Evolutionary conservation across 2,329 filamentous ascomycete species (phyloP), one percentile per base, ranked within the genome.

Genomic region (Xylariomycetidae sp.): DNA sequence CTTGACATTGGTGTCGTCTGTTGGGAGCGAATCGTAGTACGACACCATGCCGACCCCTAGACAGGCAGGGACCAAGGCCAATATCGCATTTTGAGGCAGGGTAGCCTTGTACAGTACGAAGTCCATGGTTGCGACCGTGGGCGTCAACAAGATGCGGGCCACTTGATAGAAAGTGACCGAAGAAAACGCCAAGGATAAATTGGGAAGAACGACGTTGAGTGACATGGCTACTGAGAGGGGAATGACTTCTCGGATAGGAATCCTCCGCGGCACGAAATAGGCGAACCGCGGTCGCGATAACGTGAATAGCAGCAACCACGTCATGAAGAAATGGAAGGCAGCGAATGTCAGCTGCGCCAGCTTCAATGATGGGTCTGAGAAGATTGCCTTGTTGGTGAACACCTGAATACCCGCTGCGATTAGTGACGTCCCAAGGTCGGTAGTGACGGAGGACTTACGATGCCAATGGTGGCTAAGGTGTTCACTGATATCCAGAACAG

Each of bases 121-220:
- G 56, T 83, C 82, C 65, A 84, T 74, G 12, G 74, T 54, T 4
- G 77, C 79, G 14, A 82, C 77, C 26, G 67, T 69, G 3, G 80
- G 80, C 1, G 79, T 83, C 18, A 83, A 67, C 10, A 83, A 63
- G 38, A 83, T 79, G 16, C 79, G 72, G 4, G 76, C 77, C 30
- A 83, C 72, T 54, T 85, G 79, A 56, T 83, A 84, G 54, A 84
- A 83, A 25, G 77, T 79, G 25, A 84, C 74, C 31, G 72, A 73
- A 15, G 78, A 82, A 54, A 75, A 81, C 19, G 79, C 78, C 26
- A 85, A 64, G 2, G 76, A 82, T 6, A 82, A 59, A 49, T 84
- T 84, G 8, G 77, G 78, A 8, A 84, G 64, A 42, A 84, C 76
- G 51, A 84, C 77, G 55, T 83, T 83, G 38, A 79, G 64, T 32